A percentile compares a stretch with the other conserved stretches of the same genome.
phyloP scores from a whole-genome alignment of 2,329 filamentous ascomycete genomes.

The Geosmithia flava region DNA sequence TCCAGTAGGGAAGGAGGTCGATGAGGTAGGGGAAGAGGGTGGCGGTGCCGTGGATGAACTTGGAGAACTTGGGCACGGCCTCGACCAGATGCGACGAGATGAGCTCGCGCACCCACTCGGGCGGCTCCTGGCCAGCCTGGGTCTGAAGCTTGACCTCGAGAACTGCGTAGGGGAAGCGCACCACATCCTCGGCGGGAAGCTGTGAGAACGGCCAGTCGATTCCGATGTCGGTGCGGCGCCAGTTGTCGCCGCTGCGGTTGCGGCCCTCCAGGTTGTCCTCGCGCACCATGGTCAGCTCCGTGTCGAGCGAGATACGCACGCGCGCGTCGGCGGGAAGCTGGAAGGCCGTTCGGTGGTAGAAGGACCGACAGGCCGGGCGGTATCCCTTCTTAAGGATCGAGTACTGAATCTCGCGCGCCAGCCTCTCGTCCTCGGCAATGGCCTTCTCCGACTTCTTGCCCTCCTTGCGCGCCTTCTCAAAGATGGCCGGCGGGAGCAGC shows the following conservation, averaged over 20 bases:
- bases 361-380: conserved; percentile 81
- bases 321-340: conserved; percentile 92
- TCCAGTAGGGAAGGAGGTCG: conserved; percentile 88
- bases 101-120: conserved; percentile 90
- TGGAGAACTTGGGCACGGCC: conserved; percentile 98
- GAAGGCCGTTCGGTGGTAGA: conserved; percentile 97
- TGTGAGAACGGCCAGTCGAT: conserved; percentile 93
- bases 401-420: conserved; percentile 89
- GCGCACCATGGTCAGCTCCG: conserved; percentile 85
- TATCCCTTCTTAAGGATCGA: conserved; percentile 79
- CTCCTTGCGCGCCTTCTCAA: conserved; percentile 92
- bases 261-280: conserved; percentile 89
- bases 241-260: conserved; percentile 70
- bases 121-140: conserved; percentile 85
- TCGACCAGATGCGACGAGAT: conserved; percentile 91
- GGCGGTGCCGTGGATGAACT: conserved; percentile 94
- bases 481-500: conserved; percentile 75
- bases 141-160: conserved; percentile 97
- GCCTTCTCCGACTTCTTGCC: conserved; percentile 88
- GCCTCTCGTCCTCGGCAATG: conserved; percentile 79
- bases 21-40: conserved; percentile 79
- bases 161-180: conserved; percentile 89
- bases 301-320: conserved; percentile 93
- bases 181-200: conserved; percentile 70
- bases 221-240: conserved; percentile 94